Base-by-base conservation (phyloP, 2,329 filamentous ascomycete genomes). In the Fusarium subglutinans region DNA sequence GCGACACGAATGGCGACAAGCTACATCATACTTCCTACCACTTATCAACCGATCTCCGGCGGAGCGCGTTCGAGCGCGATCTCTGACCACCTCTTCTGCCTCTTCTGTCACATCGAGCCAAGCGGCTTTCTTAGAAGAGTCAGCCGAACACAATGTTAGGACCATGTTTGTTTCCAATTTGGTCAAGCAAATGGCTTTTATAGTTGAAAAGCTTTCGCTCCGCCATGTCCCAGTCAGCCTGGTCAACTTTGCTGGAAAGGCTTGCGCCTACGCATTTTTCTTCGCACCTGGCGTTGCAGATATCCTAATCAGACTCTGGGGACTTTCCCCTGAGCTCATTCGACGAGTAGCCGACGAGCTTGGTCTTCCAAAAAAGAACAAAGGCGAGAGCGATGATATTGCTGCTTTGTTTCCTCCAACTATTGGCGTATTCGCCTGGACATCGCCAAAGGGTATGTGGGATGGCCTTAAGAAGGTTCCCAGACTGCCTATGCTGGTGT, bases 231-330 rank as follows among this genome's bases (percentile, higher is more conserved):
- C 89, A 3, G 78, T 86, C 26, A 92, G 90, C 76, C 82, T 95
- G 66, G 93, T 98, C 66, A 92, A 93, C 37, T 98, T 98, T 80
- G 94, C 94, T 61, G 95, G 94, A 68, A 97, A 96, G 82, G 94
- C 94, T 8, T 96, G 93, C 79, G 95, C 95, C 5, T 98, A 97
- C 81, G 95, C 94, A 37, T 98, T 97, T 82, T 96, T 96, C 83
- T 98, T 97, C 78, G 95, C 94, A 35, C 94, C 94, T 0, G 94
- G 94, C 9, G 90, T 97, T 62, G 93, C 94, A 13, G 94, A 97
- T 78, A 90, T 97, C 57, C 86, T 98, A 55, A 90, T 96, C 33
- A 90, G 94, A 22, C 85, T 98, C 10, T 98, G 95, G 95, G 90
- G 90, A 43, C 86, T 94, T 26, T 90, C 91, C 6, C 85, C 91